Evolutionary conservation across 2,329 filamentous ascomycete species (phyloP).

Genomic region (Claviceps citrina): DNA sequence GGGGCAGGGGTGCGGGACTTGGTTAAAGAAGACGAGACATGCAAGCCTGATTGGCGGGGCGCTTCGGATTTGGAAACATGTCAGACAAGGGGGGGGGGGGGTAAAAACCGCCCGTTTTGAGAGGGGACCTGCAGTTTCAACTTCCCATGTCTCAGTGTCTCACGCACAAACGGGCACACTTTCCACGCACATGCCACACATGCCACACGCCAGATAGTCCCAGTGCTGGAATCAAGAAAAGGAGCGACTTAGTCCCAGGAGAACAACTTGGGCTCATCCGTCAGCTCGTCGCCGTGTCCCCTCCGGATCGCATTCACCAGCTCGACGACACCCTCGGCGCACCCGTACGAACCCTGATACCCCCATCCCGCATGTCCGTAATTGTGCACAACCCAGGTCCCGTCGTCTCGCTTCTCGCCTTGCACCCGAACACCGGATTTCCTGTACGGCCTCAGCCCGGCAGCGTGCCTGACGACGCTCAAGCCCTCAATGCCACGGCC

Average conservation of each 20-base stretch:
- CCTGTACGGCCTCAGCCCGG: slow-evolving; percentile 64
- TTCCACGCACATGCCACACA: too few species aligned
- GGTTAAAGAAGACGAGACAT: too few species aligned
- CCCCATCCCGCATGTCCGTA: slow-evolving; percentile 72
- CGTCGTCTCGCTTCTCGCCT: slow-evolving; percentile 33
- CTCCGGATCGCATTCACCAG: slow-evolving; percentile 46
- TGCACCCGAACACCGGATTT: slow-evolving; percentile 62
- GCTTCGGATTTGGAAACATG: neutral
- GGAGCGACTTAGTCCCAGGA: slow-evolving; percentile 9
- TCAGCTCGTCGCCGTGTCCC: slow-evolving; percentile 15
- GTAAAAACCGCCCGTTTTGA: too few species aligned
- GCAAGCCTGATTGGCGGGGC: neutral
- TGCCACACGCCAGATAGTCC: too few species aligned
- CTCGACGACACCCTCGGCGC: slow-evolving; percentile 48
- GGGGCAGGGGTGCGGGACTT: too few species aligned
- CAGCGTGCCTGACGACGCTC: slow-evolving; percentile 64
- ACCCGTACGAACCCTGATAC: slow-evolving; percentile 56
- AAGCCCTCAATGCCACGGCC: slow-evolving; percentile 58
- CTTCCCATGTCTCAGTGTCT: neutral
- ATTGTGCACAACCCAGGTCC: slow-evolving; percentile 58
- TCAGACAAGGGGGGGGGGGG: neutral
- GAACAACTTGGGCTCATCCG: slow-evolving; percentile 17
- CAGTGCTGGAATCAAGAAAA: too few species aligned
- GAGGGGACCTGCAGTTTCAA: too few species aligned
- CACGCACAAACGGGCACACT: too few species aligned